Conservation (phyloP, 2,329 filamentous ascomycete genomes). For the Colletotrichum sp. region DNA sequence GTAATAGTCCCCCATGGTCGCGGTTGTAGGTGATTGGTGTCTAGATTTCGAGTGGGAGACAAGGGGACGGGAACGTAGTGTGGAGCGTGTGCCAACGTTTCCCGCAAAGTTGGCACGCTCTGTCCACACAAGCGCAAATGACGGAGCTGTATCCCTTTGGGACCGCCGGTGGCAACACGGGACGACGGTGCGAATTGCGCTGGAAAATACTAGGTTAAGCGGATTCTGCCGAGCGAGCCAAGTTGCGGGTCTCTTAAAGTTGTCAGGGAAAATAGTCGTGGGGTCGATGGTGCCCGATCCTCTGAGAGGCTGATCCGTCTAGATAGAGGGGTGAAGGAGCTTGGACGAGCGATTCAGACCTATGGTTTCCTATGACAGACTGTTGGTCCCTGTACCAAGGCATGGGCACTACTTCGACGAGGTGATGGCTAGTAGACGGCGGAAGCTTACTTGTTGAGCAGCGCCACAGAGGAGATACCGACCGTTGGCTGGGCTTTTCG, state of each 20-base stretch:
- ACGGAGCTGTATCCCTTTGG: neutral
- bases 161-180: neutral
- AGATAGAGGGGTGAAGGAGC: neutral
- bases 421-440: neutral
- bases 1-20: constrained; percentile 61
- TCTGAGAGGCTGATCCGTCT: neutral
- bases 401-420: neutral
- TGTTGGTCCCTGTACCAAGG: neutral
- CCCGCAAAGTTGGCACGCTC: constrained; percentile 2
- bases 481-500: neutral
- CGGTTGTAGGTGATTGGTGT: neutral
- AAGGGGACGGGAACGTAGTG: neutral
- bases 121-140: neutral
- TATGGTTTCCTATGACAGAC: neutral
- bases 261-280: neutral
- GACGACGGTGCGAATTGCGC: neutral
- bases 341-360: neutral
- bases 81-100: constrained; percentile 7
- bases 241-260: neutral
- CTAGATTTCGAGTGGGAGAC: neutral
- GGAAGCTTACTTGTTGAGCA: neutral
- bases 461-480: neutral
- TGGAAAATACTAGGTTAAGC: neutral
- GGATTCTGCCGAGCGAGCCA: neutral
- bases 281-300: neutral